A percentile compares a stretch with the other conserved stretches of the same genome.
Conservation (phyloP, 2,329 filamentous ascomycete genomes). For the Tolypocladium cylindrosporum region DNA sequence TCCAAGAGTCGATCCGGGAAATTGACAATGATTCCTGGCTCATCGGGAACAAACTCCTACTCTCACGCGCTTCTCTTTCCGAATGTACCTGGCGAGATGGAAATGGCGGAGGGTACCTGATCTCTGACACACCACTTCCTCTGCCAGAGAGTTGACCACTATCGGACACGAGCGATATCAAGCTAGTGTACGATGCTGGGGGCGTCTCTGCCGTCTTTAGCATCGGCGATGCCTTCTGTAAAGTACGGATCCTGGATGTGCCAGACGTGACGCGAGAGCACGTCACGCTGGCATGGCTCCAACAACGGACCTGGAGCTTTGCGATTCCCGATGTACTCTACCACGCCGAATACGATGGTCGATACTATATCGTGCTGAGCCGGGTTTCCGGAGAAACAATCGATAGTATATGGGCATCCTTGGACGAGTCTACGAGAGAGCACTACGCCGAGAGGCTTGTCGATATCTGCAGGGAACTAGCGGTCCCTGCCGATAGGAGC, state of each 20-base stretch:
- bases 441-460: background rate
- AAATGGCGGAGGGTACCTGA: background rate
- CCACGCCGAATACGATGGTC: conserved; percentile 10
- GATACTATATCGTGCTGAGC: conserved; percentile 15
- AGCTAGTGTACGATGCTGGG: conserved; percentile 4
- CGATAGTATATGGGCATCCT: background rate
- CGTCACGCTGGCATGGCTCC: background rate
- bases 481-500: no score
- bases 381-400: conserved; percentile 16
- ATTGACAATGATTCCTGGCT: conserved; percentile 5
- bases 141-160: background rate
- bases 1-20: conserved; percentile 5
- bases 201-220: no score
- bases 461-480: no score
- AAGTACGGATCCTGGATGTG: background rate
- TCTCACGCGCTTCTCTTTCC: background rate
- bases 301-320: conserved; percentile 7
- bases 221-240: conserved; percentile 6
- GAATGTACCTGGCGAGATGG: conserved; percentile 2
- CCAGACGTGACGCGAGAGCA: background rate
- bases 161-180: background rate
- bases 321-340: conserved; percentile 7
- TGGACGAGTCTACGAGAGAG: background rate
- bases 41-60: conserved; percentile 1
- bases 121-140: background rate